These are phyloP conservation scores for Phytopythium mirpurense DNA, from an alignment of 352 stramenopile genomes.

Conservation along the genomic window DNA sequence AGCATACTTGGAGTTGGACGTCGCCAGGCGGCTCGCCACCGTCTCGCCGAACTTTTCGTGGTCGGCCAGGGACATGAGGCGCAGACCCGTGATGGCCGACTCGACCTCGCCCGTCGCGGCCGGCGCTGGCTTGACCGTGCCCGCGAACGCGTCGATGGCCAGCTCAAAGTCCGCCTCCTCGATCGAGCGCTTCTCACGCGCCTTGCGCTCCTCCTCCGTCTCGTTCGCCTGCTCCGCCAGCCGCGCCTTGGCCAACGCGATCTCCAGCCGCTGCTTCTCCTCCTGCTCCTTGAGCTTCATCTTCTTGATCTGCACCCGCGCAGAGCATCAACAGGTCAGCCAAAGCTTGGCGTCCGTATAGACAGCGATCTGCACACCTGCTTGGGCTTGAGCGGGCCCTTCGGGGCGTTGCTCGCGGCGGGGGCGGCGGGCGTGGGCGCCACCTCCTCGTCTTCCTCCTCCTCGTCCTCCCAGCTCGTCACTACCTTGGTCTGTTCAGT, in stretches of 20 bases:
- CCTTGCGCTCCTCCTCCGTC: constrained; percentile 52
- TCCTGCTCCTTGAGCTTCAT: constrained; percentile 84
- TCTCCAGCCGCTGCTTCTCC: constrained; percentile 74
- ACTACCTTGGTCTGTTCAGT: constrained; percentile 32
- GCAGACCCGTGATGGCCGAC: constrained; percentile 47
- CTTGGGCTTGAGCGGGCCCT: constrained; percentile 75
- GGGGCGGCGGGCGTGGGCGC: constrained; percentile 15
- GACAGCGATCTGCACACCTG: constrained; percentile 16
- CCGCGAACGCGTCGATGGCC: constrained; percentile 69
- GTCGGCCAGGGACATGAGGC: constrained; percentile 64
- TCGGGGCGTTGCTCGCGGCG: constrained; percentile 20
- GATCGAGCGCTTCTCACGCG: constrained; percentile 52
- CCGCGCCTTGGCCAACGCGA: constrained; percentile 68
- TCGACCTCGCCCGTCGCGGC: constrained; percentile 33
- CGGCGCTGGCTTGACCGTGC: constrained; percentile 30
- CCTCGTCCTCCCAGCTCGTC: constrained; percentile 73
- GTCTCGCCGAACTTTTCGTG: constrained; percentile 67
- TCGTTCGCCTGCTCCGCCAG: constrained; percentile 66
- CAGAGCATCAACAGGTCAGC: neutral
- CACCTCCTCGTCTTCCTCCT: constrained; percentile 67
- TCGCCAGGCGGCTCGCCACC: constrained; percentile 45
- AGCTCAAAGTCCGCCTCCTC: constrained; percentile 75
- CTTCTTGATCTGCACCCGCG: constrained; percentile 56
- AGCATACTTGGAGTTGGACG: constrained; percentile 71
- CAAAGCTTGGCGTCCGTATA: no score